Evolutionary conservation across 225 moss, liverwort and hornwort genomes (phyloP).

Genomic region (Physcomitrium patens): DNA sequence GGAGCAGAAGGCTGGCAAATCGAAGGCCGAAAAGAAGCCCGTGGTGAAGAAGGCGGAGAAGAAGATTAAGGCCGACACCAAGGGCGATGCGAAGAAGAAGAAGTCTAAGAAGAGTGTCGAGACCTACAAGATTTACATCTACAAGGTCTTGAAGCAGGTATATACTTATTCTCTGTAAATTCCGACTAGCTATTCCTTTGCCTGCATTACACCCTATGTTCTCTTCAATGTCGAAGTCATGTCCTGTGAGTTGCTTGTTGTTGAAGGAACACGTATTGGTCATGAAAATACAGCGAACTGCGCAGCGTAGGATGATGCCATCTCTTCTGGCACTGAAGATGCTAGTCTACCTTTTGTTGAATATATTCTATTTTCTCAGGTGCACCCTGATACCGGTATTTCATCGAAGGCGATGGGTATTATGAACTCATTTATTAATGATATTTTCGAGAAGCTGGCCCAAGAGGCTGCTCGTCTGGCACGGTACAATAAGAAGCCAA

Average conservation of each 20-base stretch:
- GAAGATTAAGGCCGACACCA: slow-evolving; percentile 54
- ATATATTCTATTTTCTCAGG: neutral
- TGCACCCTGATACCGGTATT: slow-evolving; percentile 32
- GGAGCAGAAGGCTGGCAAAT: slow-evolving; percentile 64
- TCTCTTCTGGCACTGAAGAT: too few relatives aligned
- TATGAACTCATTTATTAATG: slow-evolving; percentile 51
- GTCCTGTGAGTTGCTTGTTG: too few relatives aligned
- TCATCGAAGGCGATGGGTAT: slow-evolving; percentile 48
- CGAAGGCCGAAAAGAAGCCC: slow-evolving; percentile 64
- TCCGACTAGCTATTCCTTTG: rapidly evolving
- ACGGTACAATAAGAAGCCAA: slow-evolving; percentile 38
- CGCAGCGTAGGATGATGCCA: too few relatives aligned
- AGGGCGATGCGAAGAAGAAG: slow-evolving; percentile 60
- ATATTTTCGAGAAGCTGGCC: slow-evolving; percentile 48
- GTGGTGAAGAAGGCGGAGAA: slow-evolving; percentile 55
- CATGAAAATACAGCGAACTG: too few relatives aligned
- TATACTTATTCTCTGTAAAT: too few relatives aligned
- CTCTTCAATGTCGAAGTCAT: too few relatives aligned
- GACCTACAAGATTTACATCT: slow-evolving; percentile 64
- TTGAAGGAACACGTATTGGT: too few relatives aligned
- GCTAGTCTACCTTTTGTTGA: neutral
- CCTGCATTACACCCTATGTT: too few relatives aligned
- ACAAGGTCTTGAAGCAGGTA: slow-evolving; percentile 65
- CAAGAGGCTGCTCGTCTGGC: slow-evolving; percentile 42
- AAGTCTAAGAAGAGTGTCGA: slow-evolving; percentile 54